Percentiles rank a stretch among this genome's conserved stretches.
Evolutionary conservation across 1,284 basidiomycete genomes (phyloP).

Genomic region (Apiotrichum akiyoshidainum): DNA sequence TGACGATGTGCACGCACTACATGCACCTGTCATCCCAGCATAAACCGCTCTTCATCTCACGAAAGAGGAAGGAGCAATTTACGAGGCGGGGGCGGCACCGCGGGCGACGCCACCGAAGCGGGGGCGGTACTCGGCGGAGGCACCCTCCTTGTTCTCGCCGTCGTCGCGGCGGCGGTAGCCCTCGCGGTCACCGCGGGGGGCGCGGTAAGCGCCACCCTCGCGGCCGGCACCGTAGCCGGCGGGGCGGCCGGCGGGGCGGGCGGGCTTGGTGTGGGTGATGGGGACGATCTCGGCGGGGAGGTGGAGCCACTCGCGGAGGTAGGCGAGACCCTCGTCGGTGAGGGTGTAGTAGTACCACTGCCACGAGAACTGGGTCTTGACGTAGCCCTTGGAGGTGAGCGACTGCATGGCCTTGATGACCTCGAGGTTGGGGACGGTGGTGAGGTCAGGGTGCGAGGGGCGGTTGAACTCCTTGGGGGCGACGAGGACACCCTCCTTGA

Average conservation of each 20-base stretch:
- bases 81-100: constrained; percentile 69
- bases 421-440: constrained; percentile 89
- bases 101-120: constrained; percentile 82
- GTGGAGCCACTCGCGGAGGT: constrained; percentile 91
- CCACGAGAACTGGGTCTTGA: constrained; percentile 98
- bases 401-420: constrained; percentile 99
- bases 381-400: constrained; percentile 89
- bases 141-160: constrained; percentile 61
- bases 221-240: constrained; percentile 59
- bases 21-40: constrained; percentile 32
- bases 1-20: neutral
- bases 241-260: constrained; percentile 62
- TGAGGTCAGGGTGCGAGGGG: constrained; percentile 91
- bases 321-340: constrained; percentile 91
- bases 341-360: constrained; percentile 93
- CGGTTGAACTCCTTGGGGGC: constrained; percentile 99
- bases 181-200: constrained; percentile 75
- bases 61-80: constrained; percentile 26
- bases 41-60: no score
- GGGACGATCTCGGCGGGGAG: constrained; percentile 91
- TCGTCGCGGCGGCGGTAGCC: constrained; percentile 63
- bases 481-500: constrained; percentile 99
- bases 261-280: constrained; percentile 90
- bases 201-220: constrained; percentile 71
- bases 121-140: constrained; percentile 75